Percentiles rank a stretch among this genome's conserved stretches.
Evolutionary conservation across 345 rosid genomes (phyloP).

Genomic region (Salix exigua): DNA sequence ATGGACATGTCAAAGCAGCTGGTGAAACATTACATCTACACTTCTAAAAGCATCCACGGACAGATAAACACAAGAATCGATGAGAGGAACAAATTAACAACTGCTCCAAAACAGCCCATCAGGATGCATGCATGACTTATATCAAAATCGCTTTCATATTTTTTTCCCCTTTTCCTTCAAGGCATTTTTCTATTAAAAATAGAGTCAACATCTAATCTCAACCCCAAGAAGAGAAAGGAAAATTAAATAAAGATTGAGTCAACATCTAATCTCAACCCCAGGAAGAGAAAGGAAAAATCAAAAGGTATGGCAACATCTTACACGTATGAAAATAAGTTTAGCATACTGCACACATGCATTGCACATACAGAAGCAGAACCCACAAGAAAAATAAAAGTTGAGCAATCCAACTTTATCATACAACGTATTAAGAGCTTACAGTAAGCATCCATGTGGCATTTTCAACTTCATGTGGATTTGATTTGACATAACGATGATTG

Average conservation of each 20-base stretch:
- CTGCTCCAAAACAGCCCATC: background rate
- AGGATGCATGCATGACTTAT: background rate
- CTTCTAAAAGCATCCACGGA: background rate
- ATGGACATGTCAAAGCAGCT: background rate
- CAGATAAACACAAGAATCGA: background rate
- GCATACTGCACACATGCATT: background rate
- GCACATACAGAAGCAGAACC: background rate
- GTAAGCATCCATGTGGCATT: constrained; percentile 83
- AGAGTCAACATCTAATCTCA: background rate
- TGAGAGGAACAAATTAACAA: background rate
- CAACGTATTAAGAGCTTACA: constrained; percentile 35
- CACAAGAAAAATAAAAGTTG: background rate
- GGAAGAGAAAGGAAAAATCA: background rate
- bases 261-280: too few species aligned
- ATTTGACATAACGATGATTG: constrained; percentile 75
- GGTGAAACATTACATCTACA: background rate
- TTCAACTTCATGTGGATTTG: constrained; percentile 78
- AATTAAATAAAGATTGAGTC: too few species aligned
- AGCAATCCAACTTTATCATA: background rate
- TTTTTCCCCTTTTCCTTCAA: background rate
- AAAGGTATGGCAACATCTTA: background rate
- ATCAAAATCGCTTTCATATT: background rate
- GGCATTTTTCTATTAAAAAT: background rate
- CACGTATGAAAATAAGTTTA: background rate
- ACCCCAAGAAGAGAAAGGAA: background rate